Evolutionary conservation across 345 rosid genomes (phyloP).

Genomic region (Ailanthus altissimus): DNA sequence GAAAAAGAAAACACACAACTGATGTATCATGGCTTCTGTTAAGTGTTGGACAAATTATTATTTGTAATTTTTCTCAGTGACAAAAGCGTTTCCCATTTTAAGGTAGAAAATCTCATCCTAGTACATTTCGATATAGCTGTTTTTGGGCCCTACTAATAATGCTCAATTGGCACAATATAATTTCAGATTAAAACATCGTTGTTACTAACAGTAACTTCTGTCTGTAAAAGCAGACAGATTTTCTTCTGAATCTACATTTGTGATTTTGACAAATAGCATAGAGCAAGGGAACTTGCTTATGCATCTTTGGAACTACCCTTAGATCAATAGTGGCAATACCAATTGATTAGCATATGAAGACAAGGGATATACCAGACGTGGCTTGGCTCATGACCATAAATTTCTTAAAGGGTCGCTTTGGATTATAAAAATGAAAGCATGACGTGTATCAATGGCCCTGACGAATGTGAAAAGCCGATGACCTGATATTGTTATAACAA

Average conservation of each 20-base stretch:
- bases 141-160: constrained; percentile 39
- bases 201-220: background rate
- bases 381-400: background rate
- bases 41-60: background rate
- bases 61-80: constrained; percentile 19
- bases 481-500: constrained; percentile 17
- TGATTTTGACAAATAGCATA: no score
- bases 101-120: constrained; percentile 33
- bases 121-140: constrained; percentile 39
- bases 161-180: constrained; percentile 3
- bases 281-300: no score
- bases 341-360: background rate
- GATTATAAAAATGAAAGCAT: constrained; percentile 6
- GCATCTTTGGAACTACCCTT: no score
- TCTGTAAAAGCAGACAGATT: no score
- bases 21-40: background rate
- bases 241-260: no score
- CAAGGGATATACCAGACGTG: background rate
- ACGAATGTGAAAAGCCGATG: constrained; percentile 19
- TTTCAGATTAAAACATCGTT: background rate
- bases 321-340: background rate
- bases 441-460: constrained; percentile 10
- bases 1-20: background rate
- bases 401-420: background rate
- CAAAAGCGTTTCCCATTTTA: constrained; percentile 33